Conservation (phyloP, 306 rosid genomes). For the Sicyos edulis region DNA sequence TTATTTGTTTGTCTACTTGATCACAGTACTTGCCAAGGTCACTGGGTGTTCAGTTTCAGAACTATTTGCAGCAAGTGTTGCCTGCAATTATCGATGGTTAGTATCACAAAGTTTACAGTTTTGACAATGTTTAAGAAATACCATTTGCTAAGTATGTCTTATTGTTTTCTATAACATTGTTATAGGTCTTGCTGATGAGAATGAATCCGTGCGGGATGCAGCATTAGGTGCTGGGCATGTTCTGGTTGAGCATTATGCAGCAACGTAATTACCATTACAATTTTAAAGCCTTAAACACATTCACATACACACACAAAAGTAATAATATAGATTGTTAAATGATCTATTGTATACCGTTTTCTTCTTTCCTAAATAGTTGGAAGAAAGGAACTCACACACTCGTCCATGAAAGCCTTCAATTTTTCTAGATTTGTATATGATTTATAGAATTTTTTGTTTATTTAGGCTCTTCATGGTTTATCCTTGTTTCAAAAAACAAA, state of each 20-base stretch:
- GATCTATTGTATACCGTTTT: not conserved
- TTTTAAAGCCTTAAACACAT: not conserved
- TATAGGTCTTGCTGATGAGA: constrained; percentile 97
- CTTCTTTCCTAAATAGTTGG: not conserved
- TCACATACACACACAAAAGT: not conserved
- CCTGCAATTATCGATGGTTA: constrained; percentile 95
- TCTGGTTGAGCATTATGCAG: constrained; percentile 93
- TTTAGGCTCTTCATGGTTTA: not conserved
- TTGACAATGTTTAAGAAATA: not conserved
- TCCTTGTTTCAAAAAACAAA: too few species aligned
- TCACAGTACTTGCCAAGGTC: constrained; percentile 89
- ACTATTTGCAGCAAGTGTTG: constrained; percentile 79
- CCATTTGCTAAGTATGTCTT: constrained; percentile 7
- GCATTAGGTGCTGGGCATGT: constrained; percentile 97
- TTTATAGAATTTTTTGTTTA: not conserved
- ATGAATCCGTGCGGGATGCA: constrained; percentile 98
- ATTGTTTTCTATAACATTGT: not conserved
- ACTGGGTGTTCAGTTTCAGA: constrained; percentile 81
- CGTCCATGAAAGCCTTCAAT: not conserved
- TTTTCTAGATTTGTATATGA: not conserved
- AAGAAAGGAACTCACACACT: not conserved
- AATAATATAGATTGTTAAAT: not conserved
- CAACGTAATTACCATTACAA: constrained; percentile 45
- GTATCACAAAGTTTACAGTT: not conserved
- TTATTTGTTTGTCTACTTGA: not conserved